Conservation (phyloP, 345 rosid genomes). For the Arabidopsis thaliana region TAIR10.1 NC_003070.9:4425501-4426000, state of each 20-base stretch:
- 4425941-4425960: too few species aligned
- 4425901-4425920: too few species aligned
- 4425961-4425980: not conserved
- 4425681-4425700: not conserved
- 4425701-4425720: not conserved
- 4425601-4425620: conserved; percentile 37
- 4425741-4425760: not conserved
- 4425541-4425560: conserved; percentile 63
- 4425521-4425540: conserved; percentile 80
- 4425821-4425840: too few species aligned
- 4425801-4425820: not conserved
- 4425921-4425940: too few species aligned
- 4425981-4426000: not conserved
- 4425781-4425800: not conserved
- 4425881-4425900: too few species aligned
- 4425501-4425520: conserved; percentile 59
- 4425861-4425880: not conserved
- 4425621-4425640: conserved; percentile 25
- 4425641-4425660: not conserved
- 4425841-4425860: too few species aligned
- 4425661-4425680: not conserved
- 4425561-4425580: conserved; percentile 52
- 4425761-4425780: not conserved
- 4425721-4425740: not conserved
- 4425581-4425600: conserved; percentile 38